Conservation (phyloP, 176 grass and related monocot species). For the Bromus sterilis region DNA sequence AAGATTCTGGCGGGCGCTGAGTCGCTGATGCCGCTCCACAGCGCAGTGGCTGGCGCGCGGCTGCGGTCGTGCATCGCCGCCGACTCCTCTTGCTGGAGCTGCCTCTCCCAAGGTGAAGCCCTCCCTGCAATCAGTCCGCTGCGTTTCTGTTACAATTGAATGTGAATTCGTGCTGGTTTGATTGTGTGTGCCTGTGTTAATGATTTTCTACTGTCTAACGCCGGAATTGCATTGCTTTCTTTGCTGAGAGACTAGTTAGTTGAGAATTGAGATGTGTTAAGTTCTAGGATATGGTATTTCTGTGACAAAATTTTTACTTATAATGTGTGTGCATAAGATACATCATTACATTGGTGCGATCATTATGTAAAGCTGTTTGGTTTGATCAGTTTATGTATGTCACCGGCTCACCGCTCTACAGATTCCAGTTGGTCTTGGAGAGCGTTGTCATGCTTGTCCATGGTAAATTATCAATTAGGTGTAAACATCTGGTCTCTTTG, state of each 20-base stretch:
- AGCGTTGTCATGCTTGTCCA: background rate
- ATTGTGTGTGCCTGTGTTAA: background rate
- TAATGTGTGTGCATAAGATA: background rate
- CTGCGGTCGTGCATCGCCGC: slow-evolving; percentile 61
- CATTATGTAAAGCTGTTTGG: background rate
- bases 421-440: background rate
- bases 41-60: slow-evolving; percentile 48
- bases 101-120: slow-evolving; percentile 57
- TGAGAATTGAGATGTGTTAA: background rate
- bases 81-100: slow-evolving; percentile 66
- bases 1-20: slow-evolving; percentile 36
- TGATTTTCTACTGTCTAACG: background rate
- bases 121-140: background rate
- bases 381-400: background rate
- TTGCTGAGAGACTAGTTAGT: background rate
- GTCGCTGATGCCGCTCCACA: slow-evolving; percentile 70
- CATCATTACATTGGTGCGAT: background rate
- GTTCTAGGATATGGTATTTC: background rate
- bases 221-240: background rate
- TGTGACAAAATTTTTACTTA: background rate
- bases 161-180: background rate
- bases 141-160: background rate
- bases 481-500: background rate
- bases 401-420: background rate
- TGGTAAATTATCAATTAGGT: background rate